phyloP scores from a whole-genome alignment of 495 filamentous ascomycete species.

The Coniosporium apollinis region DNA sequence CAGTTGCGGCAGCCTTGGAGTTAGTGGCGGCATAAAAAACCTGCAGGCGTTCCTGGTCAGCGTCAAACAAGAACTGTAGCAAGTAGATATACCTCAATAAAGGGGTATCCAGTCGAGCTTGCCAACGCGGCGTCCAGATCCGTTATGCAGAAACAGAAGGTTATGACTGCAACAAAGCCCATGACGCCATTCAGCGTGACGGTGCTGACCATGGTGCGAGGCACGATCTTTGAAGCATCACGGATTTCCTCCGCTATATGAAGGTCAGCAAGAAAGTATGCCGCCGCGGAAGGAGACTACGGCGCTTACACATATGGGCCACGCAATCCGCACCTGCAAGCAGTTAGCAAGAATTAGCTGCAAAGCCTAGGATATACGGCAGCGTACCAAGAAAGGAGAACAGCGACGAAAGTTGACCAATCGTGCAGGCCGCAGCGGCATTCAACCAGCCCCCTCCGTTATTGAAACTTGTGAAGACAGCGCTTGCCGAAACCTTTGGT shows the following conservation, averaged over 20 bases:
- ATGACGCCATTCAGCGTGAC: conserved; percentile 29
- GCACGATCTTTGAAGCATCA: conserved; percentile 26
- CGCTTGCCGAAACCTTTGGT: conserved; percentile 13
- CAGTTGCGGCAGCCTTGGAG: conserved; percentile 20
- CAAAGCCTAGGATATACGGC: not conserved
- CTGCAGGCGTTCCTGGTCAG: conserved; percentile 7
- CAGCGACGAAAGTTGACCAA: conserved; percentile 7
- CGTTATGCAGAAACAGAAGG: conserved; percentile 29
- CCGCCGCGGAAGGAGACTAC: not conserved
- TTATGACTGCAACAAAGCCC: conserved; percentile 27
- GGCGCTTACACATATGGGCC: conserved; percentile 14
- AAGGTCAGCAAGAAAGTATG: not conserved
- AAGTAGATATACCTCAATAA: conserved; percentile 20
- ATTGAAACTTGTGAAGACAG: conserved; percentile 15
- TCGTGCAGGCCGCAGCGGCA: conserved; percentile 8
- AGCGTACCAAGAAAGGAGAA: not conserved
- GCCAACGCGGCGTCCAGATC: conserved; percentile 23
- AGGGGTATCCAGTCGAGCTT: conserved; percentile 28
- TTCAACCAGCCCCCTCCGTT: conserved; percentile 16
- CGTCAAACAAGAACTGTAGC: not conserved
- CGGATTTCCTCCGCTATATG: conserved; percentile 29
- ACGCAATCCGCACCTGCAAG: conserved; percentile 11
- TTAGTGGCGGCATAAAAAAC: conserved; percentile 23
- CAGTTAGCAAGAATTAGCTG: conserved; percentile 11
- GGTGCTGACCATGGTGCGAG: conserved; percentile 27